Evolutionary conservation across 148 eudicot genomes (phyloP).

Genomic region (Salicornia ramosissima): DNA sequence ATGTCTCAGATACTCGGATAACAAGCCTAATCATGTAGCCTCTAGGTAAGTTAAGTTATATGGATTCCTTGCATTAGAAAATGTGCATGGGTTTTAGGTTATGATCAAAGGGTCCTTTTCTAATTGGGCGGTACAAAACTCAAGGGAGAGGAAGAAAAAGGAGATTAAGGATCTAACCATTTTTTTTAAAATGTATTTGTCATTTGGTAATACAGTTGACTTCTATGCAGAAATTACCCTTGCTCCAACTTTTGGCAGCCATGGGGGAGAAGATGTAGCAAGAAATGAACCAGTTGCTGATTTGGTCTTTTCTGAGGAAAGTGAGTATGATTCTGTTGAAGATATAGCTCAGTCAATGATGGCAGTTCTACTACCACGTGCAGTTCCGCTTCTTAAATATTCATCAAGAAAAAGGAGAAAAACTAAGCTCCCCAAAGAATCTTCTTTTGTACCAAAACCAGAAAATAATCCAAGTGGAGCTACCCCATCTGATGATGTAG

Average conservation of each 20-base stretch:
- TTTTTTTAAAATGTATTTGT: not conserved
- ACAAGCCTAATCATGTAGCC: not conserved
- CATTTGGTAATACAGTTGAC: conserved; percentile 10
- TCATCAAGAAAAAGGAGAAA: conserved; percentile 59
- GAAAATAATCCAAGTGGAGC: conserved; percentile 25
- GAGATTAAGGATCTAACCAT: not conserved
- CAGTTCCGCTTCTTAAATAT: conserved; percentile 75
- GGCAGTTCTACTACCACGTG: conserved; percentile 74
- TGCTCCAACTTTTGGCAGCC: conserved; percentile 21
- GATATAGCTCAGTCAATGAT: conserved; percentile 75
- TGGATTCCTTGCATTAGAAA: not conserved
- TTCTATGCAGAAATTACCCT: conserved; percentile 33
- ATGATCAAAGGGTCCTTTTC: not conserved
- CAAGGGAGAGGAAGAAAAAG: not conserved
- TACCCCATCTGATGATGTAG: conserved; percentile 17
- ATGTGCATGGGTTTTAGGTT: not conserved
- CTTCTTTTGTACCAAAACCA: conserved; percentile 17
- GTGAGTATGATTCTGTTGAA: conserved; percentile 58
- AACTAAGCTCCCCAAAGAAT: conserved; percentile 25
- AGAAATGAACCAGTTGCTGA: conserved; percentile 33
- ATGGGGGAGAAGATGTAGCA: conserved; percentile 17
- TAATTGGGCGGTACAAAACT: conserved; percentile 2
- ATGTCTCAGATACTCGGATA: too few species aligned
- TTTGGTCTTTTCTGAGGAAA: conserved; percentile 25
- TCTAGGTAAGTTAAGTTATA: not conserved